These are phyloP conservation scores for Byssoonygena ceratinophila DNA, from an alignment of 2,329 filamentous ascomycete species.

Conservation along the genomic window DNA sequence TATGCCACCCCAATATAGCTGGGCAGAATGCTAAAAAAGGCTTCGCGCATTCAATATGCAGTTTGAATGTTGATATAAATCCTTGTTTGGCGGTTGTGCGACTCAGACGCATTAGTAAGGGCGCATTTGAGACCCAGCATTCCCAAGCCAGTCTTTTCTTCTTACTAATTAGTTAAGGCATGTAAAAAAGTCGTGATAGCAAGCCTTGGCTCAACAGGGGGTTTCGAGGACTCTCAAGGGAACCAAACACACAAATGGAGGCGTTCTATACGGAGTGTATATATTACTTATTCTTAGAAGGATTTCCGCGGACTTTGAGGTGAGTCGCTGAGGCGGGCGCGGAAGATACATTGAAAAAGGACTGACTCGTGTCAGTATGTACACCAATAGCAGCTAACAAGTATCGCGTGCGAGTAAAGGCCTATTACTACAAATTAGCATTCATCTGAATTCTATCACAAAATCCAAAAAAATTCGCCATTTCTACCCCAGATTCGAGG, in stretches of 20 bases:
- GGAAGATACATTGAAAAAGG: background rate
- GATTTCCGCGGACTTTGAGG: background rate
- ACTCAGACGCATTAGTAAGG: background rate
- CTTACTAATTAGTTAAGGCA: background rate
- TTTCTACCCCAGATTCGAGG: background rate
- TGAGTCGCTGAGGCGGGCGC: background rate
- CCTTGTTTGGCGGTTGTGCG: background rate
- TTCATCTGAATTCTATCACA: too few relatives aligned
- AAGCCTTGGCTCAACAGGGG: background rate
- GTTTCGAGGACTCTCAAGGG: background rate
- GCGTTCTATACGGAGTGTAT: too few relatives aligned
- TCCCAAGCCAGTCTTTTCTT: background rate
- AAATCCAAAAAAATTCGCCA: too few relatives aligned
- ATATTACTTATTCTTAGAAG: too few relatives aligned
- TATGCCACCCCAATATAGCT: background rate
- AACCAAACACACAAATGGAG: background rate
- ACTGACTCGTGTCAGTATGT: background rate
- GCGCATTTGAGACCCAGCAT: background rate
- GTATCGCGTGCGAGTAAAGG: background rate
- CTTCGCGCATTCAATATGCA: too few relatives aligned
- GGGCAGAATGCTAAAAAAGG: background rate
- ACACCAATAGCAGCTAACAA: background rate
- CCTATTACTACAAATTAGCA: too few relatives aligned
- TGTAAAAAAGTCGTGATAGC: background rate
- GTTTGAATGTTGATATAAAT: too few relatives aligned